Evolutionary conservation across 2,329 filamentous ascomycete genomes (phyloP).

Genomic region (Elsinoe ampelina): DNA sequence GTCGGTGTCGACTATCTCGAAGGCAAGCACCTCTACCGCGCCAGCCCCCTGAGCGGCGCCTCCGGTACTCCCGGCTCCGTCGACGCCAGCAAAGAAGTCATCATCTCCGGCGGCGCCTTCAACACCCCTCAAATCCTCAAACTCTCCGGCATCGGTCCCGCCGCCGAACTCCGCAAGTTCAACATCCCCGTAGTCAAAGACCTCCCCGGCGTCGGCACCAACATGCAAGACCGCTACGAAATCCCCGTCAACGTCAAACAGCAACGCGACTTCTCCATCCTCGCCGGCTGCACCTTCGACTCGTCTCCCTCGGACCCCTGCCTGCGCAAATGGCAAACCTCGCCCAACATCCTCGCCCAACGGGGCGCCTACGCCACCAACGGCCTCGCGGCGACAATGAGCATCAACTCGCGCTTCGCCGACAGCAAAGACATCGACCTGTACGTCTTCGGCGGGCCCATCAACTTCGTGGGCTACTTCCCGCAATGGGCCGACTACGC

Average conservation of each 20-base stretch:
- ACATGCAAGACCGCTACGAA: slow-evolving; percentile 54
- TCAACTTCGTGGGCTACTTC: slow-evolving; percentile 48
- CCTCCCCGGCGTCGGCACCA: slow-evolving; percentile 54
- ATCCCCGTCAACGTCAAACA: slow-evolving; percentile 42
- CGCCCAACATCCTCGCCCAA: slow-evolving; percentile 25
- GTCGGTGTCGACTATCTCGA: slow-evolving; percentile 36
- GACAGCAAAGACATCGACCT: slow-evolving; percentile 42
- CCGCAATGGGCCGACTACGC: slow-evolving; percentile 43
- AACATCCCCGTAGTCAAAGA: slow-evolving; percentile 47
- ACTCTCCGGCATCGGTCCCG: slow-evolving; percentile 54
- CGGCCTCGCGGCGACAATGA: slow-evolving; percentile 45
- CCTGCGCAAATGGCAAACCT: slow-evolving; percentile 35
- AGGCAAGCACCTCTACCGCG: slow-evolving; percentile 32
- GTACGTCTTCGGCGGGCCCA: slow-evolving; percentile 47
- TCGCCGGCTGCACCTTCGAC: slow-evolving; percentile 34
- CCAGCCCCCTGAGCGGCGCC: slow-evolving; percentile 27
- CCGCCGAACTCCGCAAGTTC: slow-evolving; percentile 42
- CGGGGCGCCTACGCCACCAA: slow-evolving; percentile 41
- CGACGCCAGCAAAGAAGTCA: slow-evolving; percentile 37
- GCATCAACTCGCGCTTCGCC: slow-evolving; percentile 31
- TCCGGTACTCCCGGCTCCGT: slow-evolving; percentile 34
- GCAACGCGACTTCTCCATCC: slow-evolving; percentile 26
- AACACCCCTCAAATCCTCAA: slow-evolving; percentile 58
- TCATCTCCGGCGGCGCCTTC: slow-evolving; percentile 46
- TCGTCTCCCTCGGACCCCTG: slow-evolving; percentile 32